Evolutionary conservation across 2,329 filamentous ascomycete species (phyloP).

Genomic region (Stagonosporopsis tanaceti): DNA sequence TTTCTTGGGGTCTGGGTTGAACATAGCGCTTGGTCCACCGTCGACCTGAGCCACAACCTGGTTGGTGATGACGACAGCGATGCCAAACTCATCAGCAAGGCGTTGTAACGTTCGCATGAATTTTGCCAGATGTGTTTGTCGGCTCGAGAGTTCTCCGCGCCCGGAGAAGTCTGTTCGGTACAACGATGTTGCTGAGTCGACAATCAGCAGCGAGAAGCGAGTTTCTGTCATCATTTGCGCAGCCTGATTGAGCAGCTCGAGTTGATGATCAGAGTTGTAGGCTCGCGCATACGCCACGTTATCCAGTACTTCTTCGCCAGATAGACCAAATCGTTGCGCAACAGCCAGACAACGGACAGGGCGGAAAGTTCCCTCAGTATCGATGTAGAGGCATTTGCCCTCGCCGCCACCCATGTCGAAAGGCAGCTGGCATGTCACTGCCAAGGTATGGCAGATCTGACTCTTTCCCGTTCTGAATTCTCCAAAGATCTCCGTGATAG

Average conservation of each 20-base stretch:
- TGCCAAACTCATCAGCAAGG: conserved; percentile 83
- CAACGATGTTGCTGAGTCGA: conserved; percentile 93
- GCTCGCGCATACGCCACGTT: conserved; percentile 98
- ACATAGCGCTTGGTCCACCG: conserved; percentile 95
- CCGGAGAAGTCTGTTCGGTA: conserved; percentile 97
- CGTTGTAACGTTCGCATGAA: conserved; percentile 87
- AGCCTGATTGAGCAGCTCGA: conserved; percentile 92
- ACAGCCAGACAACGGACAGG: conserved; percentile 91
- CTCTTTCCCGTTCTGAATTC: conserved; percentile 98
- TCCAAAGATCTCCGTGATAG: conserved; percentile 96
- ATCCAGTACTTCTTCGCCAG: conserved; percentile 95
- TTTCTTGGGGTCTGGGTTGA: conserved; percentile 99
- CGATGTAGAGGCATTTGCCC: conserved; percentile 97
- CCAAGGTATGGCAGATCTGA: conserved; percentile 98
- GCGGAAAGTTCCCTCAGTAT: conserved; percentile 94
- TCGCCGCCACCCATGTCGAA: conserved; percentile 99
- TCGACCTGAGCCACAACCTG: conserved; percentile 99
- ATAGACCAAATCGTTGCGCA: conserved; percentile 91
- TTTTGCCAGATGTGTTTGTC: conserved; percentile 87
- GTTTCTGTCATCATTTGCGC: conserved; percentile 99
- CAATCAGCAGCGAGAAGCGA: conserved; percentile 91
- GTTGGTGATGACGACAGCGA: conserved; percentile 98
- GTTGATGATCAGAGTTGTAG: conserved; percentile 98
- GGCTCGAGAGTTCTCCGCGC: conserved; percentile 93
- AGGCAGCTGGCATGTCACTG: conserved; percentile 94